Evolutionary conservation across 352 stramenopile species (phyloP).

Genomic region (Phytophthora sansomeana): DNA sequence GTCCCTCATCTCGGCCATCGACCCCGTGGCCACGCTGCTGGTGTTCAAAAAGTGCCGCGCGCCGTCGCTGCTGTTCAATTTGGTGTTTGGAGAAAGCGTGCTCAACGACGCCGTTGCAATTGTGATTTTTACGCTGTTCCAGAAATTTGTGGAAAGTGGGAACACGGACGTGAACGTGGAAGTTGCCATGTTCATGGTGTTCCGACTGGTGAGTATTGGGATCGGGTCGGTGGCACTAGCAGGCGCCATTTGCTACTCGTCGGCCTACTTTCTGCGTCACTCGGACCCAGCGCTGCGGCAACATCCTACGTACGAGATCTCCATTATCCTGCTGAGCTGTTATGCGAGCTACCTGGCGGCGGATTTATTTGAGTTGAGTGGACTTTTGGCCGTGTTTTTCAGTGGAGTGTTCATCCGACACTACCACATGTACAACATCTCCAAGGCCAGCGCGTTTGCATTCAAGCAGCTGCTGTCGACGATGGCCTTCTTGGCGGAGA

Average conservation of each 20-base stretch:
- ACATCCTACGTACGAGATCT: constrained; percentile 78
- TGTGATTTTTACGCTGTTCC: constrained; percentile 79
- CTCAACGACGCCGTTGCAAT: constrained; percentile 93
- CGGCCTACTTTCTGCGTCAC: constrained; percentile 60
- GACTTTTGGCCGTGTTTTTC: constrained; percentile 94
- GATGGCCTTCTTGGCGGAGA: constrained; percentile 72
- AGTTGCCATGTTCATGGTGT: constrained; percentile 46
- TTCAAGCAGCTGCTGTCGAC: constrained; percentile 74
- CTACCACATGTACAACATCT: constrained; percentile 82
- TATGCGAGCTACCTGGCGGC: constrained; percentile 80
- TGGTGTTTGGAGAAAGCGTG: constrained; percentile 94
- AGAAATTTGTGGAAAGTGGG: constrained; percentile 64
- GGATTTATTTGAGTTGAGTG: constrained; percentile 75
- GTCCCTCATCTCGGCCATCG: constrained; percentile 92
- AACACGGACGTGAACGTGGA: constrained; percentile 49
- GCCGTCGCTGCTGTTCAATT: constrained; percentile 90
- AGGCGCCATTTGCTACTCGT: constrained; percentile 63
- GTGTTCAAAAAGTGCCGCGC: constrained; percentile 90
- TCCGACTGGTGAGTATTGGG: constrained; percentile 57
- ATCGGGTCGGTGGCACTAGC: constrained; percentile 58
- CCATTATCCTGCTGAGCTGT: constrained; percentile 74
- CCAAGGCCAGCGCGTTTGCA: constrained; percentile 55
- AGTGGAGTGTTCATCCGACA: constrained; percentile 82
- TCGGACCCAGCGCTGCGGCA: constrained; percentile 57
- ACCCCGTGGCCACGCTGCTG: constrained; percentile 91